A percentile compares a stretch with the other conserved stretches of the same genome.
These are phyloP conservation scores for Stropharia rugosoannulata DNA, from an alignment of 768 basidiomycete species.

Conservation along the genomic window DNA sequence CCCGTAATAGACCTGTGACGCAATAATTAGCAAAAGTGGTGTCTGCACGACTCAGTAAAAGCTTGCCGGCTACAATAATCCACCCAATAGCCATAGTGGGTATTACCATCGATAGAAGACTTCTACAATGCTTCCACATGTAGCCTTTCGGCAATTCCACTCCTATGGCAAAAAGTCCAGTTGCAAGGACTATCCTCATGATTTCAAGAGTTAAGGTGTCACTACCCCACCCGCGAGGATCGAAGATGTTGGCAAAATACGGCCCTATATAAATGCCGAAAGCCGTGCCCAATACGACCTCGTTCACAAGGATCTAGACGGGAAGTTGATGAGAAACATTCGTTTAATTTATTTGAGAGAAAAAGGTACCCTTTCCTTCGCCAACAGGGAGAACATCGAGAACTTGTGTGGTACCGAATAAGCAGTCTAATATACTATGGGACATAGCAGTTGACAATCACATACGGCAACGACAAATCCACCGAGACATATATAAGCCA, in stretches of 20 bases:
- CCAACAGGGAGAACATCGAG: slow-evolving; percentile 77
- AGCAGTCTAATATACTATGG: background rate
- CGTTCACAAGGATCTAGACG: slow-evolving; percentile 80
- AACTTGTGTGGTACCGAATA: slow-evolving; percentile 47
- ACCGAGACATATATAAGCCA: slow-evolving; percentile 65
- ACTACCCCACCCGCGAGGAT: slow-evolving; percentile 74
- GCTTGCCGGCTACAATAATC: slow-evolving; percentile 69
- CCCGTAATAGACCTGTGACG: slow-evolving; percentile 57
- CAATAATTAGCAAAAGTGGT: background rate
- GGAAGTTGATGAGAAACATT: background rate
- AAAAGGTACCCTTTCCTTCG: slow-evolving; percentile 70
- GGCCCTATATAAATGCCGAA: slow-evolving; percentile 72
- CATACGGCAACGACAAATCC: slow-evolving; percentile 46
- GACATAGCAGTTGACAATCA: background rate
- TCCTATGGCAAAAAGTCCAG: slow-evolving; percentile 92
- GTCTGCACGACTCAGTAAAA: background rate
- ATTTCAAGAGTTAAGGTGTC: slow-evolving; percentile 73
- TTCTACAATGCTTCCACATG: slow-evolving; percentile 75
- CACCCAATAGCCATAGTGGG: slow-evolving; percentile 87
- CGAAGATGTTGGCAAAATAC: slow-evolving; percentile 64
- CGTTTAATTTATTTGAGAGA: background rate
- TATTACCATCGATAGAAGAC: slow-evolving; percentile 67
- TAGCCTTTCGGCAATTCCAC: slow-evolving; percentile 90
- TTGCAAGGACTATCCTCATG: slow-evolving; percentile 85
- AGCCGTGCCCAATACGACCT: slow-evolving; percentile 87